phyloP scores from a whole-genome alignment of 192 early-diverging fungal species.

The Pilobolus umbonatus region DNA sequence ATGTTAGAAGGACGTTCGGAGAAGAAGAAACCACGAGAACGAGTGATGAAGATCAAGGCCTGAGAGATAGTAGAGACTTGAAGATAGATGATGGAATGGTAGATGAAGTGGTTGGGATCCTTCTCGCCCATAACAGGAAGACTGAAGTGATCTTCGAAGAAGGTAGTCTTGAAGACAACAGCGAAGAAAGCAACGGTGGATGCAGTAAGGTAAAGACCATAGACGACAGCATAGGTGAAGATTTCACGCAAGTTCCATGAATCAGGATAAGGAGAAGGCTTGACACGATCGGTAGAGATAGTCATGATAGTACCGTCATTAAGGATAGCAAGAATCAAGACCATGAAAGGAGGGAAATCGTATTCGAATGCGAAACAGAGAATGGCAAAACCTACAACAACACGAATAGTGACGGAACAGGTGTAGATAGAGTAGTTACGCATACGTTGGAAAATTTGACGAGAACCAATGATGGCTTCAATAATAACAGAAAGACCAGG shows the following conservation, averaged over 20 bases:
- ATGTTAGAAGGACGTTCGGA: slow-evolving; percentile 67
- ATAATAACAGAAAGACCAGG: slow-evolving; percentile 82
- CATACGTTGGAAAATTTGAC: slow-evolving; percentile 96
- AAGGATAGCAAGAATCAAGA: slow-evolving; percentile 85
- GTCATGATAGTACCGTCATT: slow-evolving; percentile 92
- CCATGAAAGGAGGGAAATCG: slow-evolving; percentile 76
- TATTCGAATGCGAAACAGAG: slow-evolving; percentile 73
- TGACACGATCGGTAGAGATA: slow-evolving; percentile 82
- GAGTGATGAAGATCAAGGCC: slow-evolving; percentile 74
- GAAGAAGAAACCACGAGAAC: slow-evolving; percentile 72
- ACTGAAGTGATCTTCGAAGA: slow-evolving; percentile 46
- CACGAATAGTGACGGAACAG: slow-evolving; percentile 81
- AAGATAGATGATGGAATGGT: slow-evolving; percentile 76
- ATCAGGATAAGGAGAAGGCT: slow-evolving; percentile 74
- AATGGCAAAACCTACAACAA: slow-evolving; percentile 66
- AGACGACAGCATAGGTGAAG: slow-evolving; percentile 77
- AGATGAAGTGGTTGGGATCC: slow-evolving; percentile 54
- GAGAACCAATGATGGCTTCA: slow-evolving; percentile 85
- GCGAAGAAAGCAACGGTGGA: slow-evolving; percentile 72
- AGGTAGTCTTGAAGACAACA: slow-evolving; percentile 53
- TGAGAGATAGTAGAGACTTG: slow-evolving; percentile 78
- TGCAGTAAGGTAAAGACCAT: slow-evolving; percentile 76
- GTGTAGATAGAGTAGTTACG: slow-evolving; percentile 87
- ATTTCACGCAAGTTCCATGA: slow-evolving; percentile 89
- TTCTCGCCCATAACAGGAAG: slow-evolving; percentile 46